Evolutionary conservation across 2,329 filamentous ascomycete species (phyloP).

Genomic region (Blumeria graminis): DNA sequence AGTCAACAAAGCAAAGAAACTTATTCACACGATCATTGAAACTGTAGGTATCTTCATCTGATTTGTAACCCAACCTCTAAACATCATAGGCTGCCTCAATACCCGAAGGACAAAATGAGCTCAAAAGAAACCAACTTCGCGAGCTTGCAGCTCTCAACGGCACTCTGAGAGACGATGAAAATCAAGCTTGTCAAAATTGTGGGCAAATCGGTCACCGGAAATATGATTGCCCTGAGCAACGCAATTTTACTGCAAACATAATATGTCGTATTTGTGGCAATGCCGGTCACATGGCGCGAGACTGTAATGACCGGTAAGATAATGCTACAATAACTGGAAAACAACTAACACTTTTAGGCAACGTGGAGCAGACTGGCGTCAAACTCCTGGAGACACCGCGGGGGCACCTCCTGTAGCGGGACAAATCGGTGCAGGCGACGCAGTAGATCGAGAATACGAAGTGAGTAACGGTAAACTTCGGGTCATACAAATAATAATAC

Average conservation of each 20-base stretch:
- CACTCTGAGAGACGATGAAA: conserved; percentile 95
- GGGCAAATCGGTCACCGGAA: conserved; percentile 97
- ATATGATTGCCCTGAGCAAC: conserved; percentile 92
- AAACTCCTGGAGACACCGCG: conserved; percentile 27
- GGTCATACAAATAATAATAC: conserved; percentile 10
- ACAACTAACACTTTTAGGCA: conserved; percentile 23
- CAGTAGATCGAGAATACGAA: conserved; percentile 84
- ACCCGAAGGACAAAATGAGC: conserved; percentile 92
- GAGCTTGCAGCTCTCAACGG: conserved; percentile 96
- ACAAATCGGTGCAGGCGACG: conserved; percentile 51
- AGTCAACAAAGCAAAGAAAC: conserved; percentile 95
- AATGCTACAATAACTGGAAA: not conserved
- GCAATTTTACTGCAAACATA: conserved; percentile 97
- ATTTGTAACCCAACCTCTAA: conserved; percentile 12
- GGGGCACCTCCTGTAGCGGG: conserved; percentile 26
- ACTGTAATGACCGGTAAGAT: conserved; percentile 64
- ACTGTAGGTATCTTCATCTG: conserved; percentile 38
- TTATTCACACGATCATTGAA: conserved; percentile 97
- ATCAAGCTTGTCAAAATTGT: conserved; percentile 98
- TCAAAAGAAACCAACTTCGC: conserved; percentile 95
- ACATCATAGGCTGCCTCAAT: conserved; percentile 68
- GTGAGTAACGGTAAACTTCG: conserved; percentile 24
- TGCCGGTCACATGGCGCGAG: conserved; percentile 91
- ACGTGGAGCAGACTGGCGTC: conserved; percentile 73
- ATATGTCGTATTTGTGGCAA: conserved; percentile 97